phyloP scores from a whole-genome alignment of 2,329 filamentous ascomycete species.

The Apiospora rasikravindrae region DNA sequence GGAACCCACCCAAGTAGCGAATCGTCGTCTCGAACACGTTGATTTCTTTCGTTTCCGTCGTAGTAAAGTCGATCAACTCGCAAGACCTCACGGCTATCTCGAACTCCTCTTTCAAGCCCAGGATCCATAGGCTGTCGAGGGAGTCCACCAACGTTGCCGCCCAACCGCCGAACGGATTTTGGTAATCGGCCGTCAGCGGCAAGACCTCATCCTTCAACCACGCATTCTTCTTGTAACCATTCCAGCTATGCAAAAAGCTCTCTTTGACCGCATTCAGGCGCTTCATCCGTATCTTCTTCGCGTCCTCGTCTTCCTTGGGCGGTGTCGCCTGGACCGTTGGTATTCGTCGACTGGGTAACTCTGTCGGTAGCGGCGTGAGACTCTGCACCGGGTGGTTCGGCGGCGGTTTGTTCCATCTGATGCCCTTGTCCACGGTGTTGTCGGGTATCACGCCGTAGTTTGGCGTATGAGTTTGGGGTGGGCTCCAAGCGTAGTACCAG shows the following conservation, averaged over 20 bases:
- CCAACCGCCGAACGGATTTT: conserved; percentile 50
- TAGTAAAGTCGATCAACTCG: conserved; percentile 49
- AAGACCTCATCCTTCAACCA: conserved; percentile 59
- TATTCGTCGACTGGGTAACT: conserved; percentile 52
- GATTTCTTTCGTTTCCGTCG: conserved; percentile 34
- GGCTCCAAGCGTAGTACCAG: conserved; percentile 38
- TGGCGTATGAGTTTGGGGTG: neutral
- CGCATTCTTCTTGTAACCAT: conserved; percentile 64
- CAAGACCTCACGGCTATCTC: conserved; percentile 47
- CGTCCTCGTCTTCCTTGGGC: conserved; percentile 52
- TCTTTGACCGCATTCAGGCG: conserved; percentile 62
- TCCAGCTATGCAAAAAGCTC: conserved; percentile 62
- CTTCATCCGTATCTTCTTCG: conserved; percentile 54
- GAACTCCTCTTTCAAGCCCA: conserved; percentile 53
- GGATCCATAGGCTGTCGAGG: conserved; percentile 44
- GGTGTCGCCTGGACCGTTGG: conserved; percentile 62
- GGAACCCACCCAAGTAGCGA: conserved; percentile 39
- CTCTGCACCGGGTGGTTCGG: conserved; percentile 41
- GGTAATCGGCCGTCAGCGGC: conserved; percentile 46
- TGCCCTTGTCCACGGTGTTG: conserved; percentile 20
- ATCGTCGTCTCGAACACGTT: conserved; percentile 48
- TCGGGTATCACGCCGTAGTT: conserved; percentile 27
- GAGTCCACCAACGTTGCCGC: conserved; percentile 53
- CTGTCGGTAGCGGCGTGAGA: conserved; percentile 43
- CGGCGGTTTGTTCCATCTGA: conserved; percentile 41